Base-by-base conservation (phyloP, 2,329 filamentous ascomycete species). In the Calonectria hongkongensis region DNA sequence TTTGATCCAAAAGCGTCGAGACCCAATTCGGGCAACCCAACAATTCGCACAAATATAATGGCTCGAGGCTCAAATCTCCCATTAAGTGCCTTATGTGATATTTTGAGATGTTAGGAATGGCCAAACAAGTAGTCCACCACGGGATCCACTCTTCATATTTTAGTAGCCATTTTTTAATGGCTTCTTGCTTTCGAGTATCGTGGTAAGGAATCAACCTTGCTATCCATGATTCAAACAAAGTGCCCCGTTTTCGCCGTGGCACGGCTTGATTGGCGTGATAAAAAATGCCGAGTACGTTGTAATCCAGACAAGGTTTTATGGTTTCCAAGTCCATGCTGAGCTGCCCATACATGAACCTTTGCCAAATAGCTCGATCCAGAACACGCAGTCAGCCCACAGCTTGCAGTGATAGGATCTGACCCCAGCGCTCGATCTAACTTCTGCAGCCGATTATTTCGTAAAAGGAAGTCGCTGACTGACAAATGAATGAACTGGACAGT, bases 401-500 rank as follows among this genome's bases (percentile, higher is more conserved):
- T 62, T 3, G 21, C 36, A 12, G 21, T n/a, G 16, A 62, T 27
- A 45, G 58, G 39, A 13, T 62, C 58, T 1, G 36, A 36, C 4
- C 7, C 39, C 7, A 62, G 13, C 2, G 1, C 7, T 28, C 15
- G 39, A 13, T 62, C 58, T 1, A 62, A 18, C 4, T 2, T 62
- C 25, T 62, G 39, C 8, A 62, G 39, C 18, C 36, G 15, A 4
- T 27, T 62, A 18, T 43, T 28, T 28, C 58, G n/a, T 7, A 5
- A 27, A 27, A 62, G 58, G 13, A 62, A 62, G 15, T 62, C 58
- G 2, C 7, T 62, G n/a, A 62, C 21, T 5, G 36, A 62, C 39
- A 28, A 12, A 62, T 62, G 58, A n/a, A 45, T 62, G 15, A 62
- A 62, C 25, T 62, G 58, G 2, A 45, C 58, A 15, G 13, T 28